A percentile compares a stretch with the other conserved stretches of the same genome.
Evolutionary conservation across 140 eudicot genomes (phyloP).

Genomic region (Oenanthe javanica): DNA sequence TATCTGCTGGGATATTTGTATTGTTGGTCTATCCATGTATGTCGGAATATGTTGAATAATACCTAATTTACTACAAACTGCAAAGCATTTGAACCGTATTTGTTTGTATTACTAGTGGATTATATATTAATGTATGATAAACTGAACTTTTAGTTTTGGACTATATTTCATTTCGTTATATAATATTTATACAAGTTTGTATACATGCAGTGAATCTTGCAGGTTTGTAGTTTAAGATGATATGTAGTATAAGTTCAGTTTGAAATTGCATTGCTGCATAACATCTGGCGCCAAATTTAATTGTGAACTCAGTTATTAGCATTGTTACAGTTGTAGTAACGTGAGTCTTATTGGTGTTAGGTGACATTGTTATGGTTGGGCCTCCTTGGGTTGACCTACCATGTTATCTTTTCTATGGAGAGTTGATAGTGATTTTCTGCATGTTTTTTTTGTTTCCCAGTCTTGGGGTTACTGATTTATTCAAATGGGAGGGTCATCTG

Average conservation of each 20-base stretch:
- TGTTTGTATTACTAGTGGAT: not conserved
- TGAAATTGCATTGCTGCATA: not conserved
- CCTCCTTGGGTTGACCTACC: not conserved
- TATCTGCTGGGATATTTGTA: not conserved
- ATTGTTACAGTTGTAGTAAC: not conserved
- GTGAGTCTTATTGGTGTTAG: not conserved
- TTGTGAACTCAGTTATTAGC: not conserved
- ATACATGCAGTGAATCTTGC: not conserved
- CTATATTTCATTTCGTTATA: not conserved
- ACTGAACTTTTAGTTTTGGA: not conserved
- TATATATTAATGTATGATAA: not conserved
- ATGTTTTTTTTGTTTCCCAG: not conserved
- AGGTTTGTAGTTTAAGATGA: not conserved
- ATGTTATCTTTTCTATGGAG: not conserved
- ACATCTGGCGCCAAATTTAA: not conserved
- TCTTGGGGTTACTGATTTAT: not conserved
- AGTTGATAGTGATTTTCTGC: not conserved
- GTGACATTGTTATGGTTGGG: not conserved
- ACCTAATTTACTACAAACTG: not conserved
- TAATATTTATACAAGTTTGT: not conserved
- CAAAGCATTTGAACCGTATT: not conserved
- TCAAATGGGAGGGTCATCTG: slow-evolving; percentile 42
- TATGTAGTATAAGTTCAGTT: not conserved
- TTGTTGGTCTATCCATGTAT: not conserved
- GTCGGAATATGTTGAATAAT: not conserved